A percentile compares a stretch with the other conserved stretches of the same genome.
phyloP scores from a whole-genome alignment of 306 rosid species.

The Quillaja saponaria region DNA sequence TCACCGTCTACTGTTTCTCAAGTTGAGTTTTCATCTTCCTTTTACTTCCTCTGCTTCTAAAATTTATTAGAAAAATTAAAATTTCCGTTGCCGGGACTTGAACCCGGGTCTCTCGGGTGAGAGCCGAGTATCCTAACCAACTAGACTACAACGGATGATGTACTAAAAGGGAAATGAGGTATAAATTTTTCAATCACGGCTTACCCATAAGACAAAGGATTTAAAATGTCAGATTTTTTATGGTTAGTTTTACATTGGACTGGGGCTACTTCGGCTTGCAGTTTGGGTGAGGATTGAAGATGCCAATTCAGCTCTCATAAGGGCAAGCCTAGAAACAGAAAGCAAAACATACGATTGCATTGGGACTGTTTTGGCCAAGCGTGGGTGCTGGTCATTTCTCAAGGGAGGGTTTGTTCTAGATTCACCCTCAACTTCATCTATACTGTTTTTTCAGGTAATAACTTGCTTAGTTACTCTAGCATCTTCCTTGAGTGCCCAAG shows the following conservation, averaged over 20 bases:
- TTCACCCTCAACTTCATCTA: conserved; percentile 45
- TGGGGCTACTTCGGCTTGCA: no score
- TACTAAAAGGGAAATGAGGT: no score
- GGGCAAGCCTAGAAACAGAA: conserved; percentile 57
- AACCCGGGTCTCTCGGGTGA: conserved; percentile 89
- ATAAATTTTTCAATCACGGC: no score
- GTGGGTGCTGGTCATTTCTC: conserved; percentile 90
- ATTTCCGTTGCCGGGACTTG: conserved; percentile 60
- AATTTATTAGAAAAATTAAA: no score
- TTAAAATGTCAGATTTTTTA: not conserved
- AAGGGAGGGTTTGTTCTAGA: conserved; percentile 82
- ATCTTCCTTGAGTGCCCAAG: not conserved
- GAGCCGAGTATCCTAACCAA: conserved; percentile 80
- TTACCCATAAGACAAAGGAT: no score
- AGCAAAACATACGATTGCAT: conserved; percentile 47
- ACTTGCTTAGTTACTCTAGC: not conserved
- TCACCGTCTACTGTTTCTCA: conserved; percentile 66
- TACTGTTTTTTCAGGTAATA: conserved; percentile 64
- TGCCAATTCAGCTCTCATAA: conserved; percentile 51
- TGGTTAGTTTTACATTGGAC: not conserved
- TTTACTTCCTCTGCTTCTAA: not conserved
- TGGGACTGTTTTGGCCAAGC: conserved; percentile 72
- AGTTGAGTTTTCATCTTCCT: conserved; percentile 41
- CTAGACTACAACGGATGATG: conserved; percentile 82
- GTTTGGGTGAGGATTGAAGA: conserved; percentile 71